Base-by-base conservation (phyloP, 768 basidiomycete genomes). In the Amanita polypyramis region DNA sequence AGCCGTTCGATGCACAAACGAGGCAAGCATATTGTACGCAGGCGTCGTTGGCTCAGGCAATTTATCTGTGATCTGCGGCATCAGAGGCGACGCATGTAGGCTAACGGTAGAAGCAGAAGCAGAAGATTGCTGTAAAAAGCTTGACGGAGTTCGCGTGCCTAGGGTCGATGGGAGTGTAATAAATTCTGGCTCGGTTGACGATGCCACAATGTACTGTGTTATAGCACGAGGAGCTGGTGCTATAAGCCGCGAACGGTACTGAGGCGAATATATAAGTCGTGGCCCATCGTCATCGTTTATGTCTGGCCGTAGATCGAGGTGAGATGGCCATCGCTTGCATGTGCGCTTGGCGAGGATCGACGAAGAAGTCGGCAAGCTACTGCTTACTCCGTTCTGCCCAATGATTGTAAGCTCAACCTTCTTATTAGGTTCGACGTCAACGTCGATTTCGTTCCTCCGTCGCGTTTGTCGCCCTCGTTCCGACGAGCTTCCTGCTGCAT, bases 211-310 rank as follows among this genome's bases (percentile, higher is more conserved):
- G 56, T 80, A 86, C 60, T 85, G 80, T 1, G 87, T 88, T 32
- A 90, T 57, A 2, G 87, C 84, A 33, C 85, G 74, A 1, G 87
- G 85, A 7, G 87, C 73, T 21, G 79, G 83, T 0, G 85, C 65
- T 45, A 88, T 64, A 25, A 86, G 72, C 40, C 72, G 62, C 35
- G 70, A 69, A 20, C 81, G 74, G 37, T 70, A 66, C 45, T 74
- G 74, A 39, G 64, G 66, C 1, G 77, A 75, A 33, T 77, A 71
- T 45, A 70, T 71, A 15, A 85, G 63, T 17, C 75, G 70, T 11
- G 75, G 25, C 15, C 20, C 74, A 70, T 15, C 75, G 73, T 44
- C 69, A 65, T 58, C 44, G 58, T 32, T 17, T 7, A 41, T 15
- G 11, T 23, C n/a, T 21, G 30, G 29, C 19, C 36, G 33, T 15